Evolutionary conservation across 2,329 filamentous ascomycete species (phyloP), one percentile per base, ranked within the genome.

Genomic region (Colletotrichum paranaense): DNA sequence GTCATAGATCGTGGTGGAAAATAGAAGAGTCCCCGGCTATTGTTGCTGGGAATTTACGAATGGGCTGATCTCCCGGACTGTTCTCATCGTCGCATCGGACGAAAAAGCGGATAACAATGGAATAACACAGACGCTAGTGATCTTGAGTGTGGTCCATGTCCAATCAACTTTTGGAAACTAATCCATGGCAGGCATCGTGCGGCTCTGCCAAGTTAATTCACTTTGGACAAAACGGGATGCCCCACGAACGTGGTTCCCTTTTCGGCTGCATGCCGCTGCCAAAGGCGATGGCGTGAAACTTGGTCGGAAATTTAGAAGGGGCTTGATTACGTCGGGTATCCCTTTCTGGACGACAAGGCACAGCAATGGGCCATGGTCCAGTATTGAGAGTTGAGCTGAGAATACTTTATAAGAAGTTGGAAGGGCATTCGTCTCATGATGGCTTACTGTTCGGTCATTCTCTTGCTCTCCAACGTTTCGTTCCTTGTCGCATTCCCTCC

Each of bases 121-220:
- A 52, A 32, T 19, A 19, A 11, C 22, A 12, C 26, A 9, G 8
- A 16, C 60, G 60, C 46, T 26, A 53, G 24, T 8, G 1, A 35
- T 53, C 46, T 35, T 35, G 42, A 19, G 16, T 7, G 28, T 24
- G 28, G 14, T n/a, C 28, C 16, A 53, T 9, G 4, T 5, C 62
- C 62, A 65, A 65, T 65, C 16, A 65, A 26, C 52, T 22, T 8
- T n/a, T 24, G 7, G 6, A n/a, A 22, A 19, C 22, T 42, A n/a
- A 28, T 57, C 28, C 62, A 65, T 22, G 11, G 19, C 11, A 16
- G 52, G 24, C 30, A 57, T 56, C 52, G 22, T 56, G 52, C 52
- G 62, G 62, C 62, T 65, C 52, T 57, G 52, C 32, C 62, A 56
- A 56, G 62, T 46, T 8, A 16, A 42, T 16, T n/a, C 52, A 65